phyloP scores from a whole-genome alignment of 768 basidiomycete genomes.

The Exidia glandulosa region DNA sequence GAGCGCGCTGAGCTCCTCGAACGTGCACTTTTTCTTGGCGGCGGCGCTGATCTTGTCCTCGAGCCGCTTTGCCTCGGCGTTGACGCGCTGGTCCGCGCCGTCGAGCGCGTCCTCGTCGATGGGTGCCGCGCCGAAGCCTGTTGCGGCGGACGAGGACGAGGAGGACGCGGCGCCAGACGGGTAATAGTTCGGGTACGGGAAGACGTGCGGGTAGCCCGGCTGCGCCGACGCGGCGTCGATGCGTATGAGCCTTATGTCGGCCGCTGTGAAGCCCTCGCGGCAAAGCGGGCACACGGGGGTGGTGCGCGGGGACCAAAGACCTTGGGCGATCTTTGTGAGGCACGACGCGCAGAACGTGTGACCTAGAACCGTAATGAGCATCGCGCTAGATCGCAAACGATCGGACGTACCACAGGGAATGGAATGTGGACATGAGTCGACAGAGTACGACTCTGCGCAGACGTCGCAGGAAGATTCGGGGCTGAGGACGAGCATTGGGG shows the following conservation, averaged over 20 bases:
- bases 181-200: background rate
- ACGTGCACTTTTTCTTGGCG: conserved; percentile 77
- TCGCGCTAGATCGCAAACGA: conserved; percentile 6
- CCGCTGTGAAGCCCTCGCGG: conserved; percentile 48
- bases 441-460: conserved; percentile 55
- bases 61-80: conserved; percentile 49
- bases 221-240: conserved; percentile 49
- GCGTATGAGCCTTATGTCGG: conserved; percentile 64
- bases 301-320: conserved; percentile 42
- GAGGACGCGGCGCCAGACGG: conserved; percentile 50
- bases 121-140: conserved; percentile 24
- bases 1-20: conserved; percentile 70
- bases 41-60: conserved; percentile 72
- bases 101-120: conserved; percentile 19
- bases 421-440: conserved; percentile 47
- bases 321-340: conserved; percentile 16
- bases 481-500: conserved; percentile 56
- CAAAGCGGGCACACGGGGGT: conserved; percentile 56
- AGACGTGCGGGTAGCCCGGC: conserved; percentile 33
- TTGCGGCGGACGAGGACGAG: conserved; percentile 38
- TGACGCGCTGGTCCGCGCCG: background rate
- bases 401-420: conserved; percentile 63
- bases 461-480: conserved; percentile 66
- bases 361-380: conserved; percentile 2
- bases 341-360: background rate